These are phyloP conservation scores for Penicillium bialowiezense DNA, from an alignment of 495 filamentous ascomycete species.

Conservation along the genomic window DNA sequence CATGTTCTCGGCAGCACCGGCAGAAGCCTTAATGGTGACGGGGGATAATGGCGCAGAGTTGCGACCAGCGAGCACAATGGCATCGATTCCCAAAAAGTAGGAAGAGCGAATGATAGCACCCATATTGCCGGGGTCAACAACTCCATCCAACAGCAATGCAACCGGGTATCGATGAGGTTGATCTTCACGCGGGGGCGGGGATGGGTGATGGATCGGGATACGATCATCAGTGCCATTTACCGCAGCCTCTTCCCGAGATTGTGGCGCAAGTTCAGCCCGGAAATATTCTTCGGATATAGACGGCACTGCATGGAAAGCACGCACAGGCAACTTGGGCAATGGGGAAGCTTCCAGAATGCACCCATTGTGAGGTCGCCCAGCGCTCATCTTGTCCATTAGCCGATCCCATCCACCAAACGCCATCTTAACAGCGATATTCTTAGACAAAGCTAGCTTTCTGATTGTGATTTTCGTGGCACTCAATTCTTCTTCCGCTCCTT, in stretches of 20 bases:
- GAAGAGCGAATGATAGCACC: constrained; percentile 85
- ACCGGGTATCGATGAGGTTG: constrained; percentile 61
- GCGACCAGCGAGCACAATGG: constrained; percentile 62
- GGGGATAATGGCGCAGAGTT: constrained; percentile 70
- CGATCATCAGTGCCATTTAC: constrained; percentile 61
- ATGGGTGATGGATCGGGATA: constrained; percentile 30
- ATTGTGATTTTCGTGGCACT: constrained; percentile 43
- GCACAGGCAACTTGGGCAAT: constrained; percentile 70
- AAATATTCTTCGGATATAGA: constrained; percentile 45
- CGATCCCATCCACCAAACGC: constrained; percentile 53
- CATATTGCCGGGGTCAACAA: constrained; percentile 85
- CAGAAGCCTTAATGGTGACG: constrained; percentile 78
- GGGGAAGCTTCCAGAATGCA: constrained; percentile 85
- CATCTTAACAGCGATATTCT: constrained; percentile 53
- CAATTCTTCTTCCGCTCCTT: constrained; percentile 38
- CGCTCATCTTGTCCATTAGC: constrained; percentile 78
- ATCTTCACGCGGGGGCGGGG: not conserved
- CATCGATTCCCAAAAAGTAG: constrained; percentile 80
- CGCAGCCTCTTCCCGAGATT: constrained; percentile 67
- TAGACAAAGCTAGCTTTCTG: constrained; percentile 55
- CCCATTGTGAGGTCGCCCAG: constrained; percentile 84
- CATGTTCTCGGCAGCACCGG: constrained; percentile 79
- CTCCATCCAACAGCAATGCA: constrained; percentile 76
- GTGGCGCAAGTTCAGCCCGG: constrained; percentile 57
- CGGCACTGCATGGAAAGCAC: constrained; percentile 48